Conservation (phyloP, 2,329 filamentous ascomycete species). For the Colletotrichum higginsianum region DNA sequence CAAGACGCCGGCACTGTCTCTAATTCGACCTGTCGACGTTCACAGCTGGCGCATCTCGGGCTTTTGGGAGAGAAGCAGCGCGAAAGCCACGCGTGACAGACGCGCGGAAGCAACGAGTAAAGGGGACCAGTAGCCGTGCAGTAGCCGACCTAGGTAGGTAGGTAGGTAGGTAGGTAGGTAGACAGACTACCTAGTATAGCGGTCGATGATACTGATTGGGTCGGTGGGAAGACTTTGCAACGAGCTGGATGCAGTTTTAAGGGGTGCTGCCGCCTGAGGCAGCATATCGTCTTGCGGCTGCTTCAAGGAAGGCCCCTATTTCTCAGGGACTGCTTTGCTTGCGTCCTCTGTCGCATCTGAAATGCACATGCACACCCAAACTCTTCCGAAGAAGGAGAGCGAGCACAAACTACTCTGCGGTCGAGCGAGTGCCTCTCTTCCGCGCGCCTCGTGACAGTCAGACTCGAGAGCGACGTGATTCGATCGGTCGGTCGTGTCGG, state of each 20-base stretch:
- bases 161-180: neutral
- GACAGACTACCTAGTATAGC: neutral
- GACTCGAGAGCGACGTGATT: neutral
- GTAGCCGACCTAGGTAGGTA: no score
- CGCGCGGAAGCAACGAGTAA: conserved; percentile 22
- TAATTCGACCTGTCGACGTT: neutral
- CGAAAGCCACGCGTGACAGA: conserved; percentile 27
- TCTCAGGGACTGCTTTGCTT: neutral
- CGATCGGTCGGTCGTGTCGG: neutral
- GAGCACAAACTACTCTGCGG: neutral
- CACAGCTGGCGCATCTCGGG: no score
- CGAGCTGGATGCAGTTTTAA: conserved; percentile 29
- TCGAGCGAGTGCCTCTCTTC: neutral
- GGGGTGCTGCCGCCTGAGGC: conserved; percentile 8
- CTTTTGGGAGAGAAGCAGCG: neutral
- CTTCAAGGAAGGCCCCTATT: conserved; percentile 27
- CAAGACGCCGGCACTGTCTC: neutral
- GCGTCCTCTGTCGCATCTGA: conserved; percentile 19
- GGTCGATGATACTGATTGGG: no score
- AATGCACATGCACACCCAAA: neutral
- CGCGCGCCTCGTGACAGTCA: neutral
- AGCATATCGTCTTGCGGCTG: conserved; percentile 21
- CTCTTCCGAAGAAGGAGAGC: neutral
- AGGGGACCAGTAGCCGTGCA: neutral
- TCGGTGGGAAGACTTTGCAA: neutral